phyloP scores from a whole-genome alignment of 768 basidiomycete species.

The Trametes cingulata region DNA sequence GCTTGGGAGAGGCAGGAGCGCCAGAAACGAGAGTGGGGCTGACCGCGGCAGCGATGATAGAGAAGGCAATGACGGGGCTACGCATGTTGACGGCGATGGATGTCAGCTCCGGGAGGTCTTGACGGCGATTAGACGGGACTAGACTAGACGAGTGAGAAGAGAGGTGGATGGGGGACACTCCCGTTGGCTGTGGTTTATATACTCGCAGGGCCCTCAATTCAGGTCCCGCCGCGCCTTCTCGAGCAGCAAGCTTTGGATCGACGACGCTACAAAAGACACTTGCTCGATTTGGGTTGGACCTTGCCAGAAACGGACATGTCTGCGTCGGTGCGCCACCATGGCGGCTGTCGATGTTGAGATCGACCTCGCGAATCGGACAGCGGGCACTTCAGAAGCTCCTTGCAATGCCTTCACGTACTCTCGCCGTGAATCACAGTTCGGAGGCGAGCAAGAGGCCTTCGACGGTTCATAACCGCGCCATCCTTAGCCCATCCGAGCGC shows the following conservation, averaged over 20 bases:
- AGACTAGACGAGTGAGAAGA: slow-evolving; percentile 27
- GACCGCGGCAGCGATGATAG: slow-evolving; percentile 32
- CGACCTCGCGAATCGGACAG: no score
- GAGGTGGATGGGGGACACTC: slow-evolving; percentile 13
- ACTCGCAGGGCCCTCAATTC: slow-evolving; percentile 16
- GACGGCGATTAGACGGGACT: slow-evolving; percentile 29
- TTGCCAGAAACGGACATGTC: neutral
- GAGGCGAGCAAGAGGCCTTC: no score
- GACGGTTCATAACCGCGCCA: no score
- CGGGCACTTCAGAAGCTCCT: no score
- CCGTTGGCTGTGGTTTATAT: slow-evolving; percentile 22
- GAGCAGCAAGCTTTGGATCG: slow-evolving; percentile 17
- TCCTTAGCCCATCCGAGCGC: no score
- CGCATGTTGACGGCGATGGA: slow-evolving; percentile 29
- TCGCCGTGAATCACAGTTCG: no score
- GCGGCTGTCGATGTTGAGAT: no score
- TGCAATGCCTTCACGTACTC: no score
- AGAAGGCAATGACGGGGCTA: slow-evolving; percentile 35
- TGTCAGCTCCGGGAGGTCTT: slow-evolving; percentile 16
- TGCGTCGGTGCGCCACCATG: neutral
- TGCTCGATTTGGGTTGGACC: slow-evolving; percentile 3
- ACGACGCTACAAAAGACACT: slow-evolving; percentile 5
- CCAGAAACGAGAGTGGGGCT: slow-evolving; percentile 32
- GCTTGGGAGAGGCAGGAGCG: slow-evolving; percentile 29
- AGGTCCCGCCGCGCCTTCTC: slow-evolving; percentile 31